Evolutionary conservation across 805 yeast genomes (phyloP), one percentile per base, ranked within the genome.

Genomic region (Myxozyma mucilagina): DNA sequence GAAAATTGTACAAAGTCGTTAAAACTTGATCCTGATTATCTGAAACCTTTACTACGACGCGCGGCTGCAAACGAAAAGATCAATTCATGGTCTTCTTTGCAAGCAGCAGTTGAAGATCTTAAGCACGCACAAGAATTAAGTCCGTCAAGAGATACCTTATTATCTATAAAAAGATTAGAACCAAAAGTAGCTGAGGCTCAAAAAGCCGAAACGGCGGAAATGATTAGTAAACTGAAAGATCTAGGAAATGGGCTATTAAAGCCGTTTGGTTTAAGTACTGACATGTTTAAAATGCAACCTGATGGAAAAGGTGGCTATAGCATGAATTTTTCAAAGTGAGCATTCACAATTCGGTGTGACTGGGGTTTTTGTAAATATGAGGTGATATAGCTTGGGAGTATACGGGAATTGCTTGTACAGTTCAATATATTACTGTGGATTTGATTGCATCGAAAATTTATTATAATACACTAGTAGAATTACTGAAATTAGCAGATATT

Each of bases 41-140:
- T 84, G 38, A 90, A 90, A 72, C 90, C 88, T 0, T 83, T 87
- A 69, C 87, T 87, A 68, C 80, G 97, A 68, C 80, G 91, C 65
- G 94, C 94, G 0, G 80, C 84, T 8, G 84, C 96, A 0, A 76
- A 84, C 64, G 83, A 72, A 53, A 59, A 66, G 42, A 36, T 72
- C 9, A 68, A 56, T 13, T 63, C 70, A 14, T 69, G 74, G 73
- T 47, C 68, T 5, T 54, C 73, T 14, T 60, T 72, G 11, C 72
- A 71, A 53, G 44, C 66, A 1, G 65, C 71, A 5, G n/a, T 63
- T 5, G 72, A 68, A 11, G 74, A 72, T 56, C 59, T 65, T 34
- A 53, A 53, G 11, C 56, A 39, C 41, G 67, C 66, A 18, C 51
- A 58, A 18, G 67, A 60, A 31, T 34, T 57, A 10, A 11, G 51